Evolutionary conservation across 1,284 basidiomycete genomes (phyloP), one percentile per base, ranked within the genome.

Genomic region (Ganoderma leucocontextum): DNA sequence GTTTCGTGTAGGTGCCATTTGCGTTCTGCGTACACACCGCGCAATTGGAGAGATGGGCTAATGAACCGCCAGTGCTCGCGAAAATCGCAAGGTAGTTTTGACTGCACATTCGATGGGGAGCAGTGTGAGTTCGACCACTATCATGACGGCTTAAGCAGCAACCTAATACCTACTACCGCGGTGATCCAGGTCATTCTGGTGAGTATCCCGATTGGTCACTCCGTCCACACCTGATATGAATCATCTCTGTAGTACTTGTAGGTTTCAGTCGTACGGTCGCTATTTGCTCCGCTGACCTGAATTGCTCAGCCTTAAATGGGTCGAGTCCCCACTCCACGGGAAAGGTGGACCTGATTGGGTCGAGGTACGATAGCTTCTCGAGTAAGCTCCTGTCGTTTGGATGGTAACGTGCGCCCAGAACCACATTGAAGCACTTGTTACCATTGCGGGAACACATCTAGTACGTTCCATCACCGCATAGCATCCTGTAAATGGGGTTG

Each of bases 331-430:
- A 22, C 80, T 85, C 60, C 93, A 93, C 74, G 97, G 97, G 5
- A 89, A 90, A 4, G 97, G 96, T 19, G 98, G 97, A 1, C 83
- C 90, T 2, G 83, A 88, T 39, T 99, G 98, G 98, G 95, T 98
- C 19, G 97, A 99, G 84, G 93, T 93, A 68, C 64, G 82, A 19
- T 41, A 15, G 6, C 36, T 19, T 8, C 70, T 42, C 19, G n/a
- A 10, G 33, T 36, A 3, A 10, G 35, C 25, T n/a, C 7, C 36
- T n/a, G 52, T 55, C 49, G 19, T 35, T 39, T 10, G 36, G 33
- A 13, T 62, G 7, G 17, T 19, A 38, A 35, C 19, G 1, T 7
- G 36, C 1, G 8, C 29, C 0, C 66, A 93, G 92, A 86, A 92
- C 68, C 89, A 95, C 76, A 86, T 96, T 60, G 94, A 95, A 78